phyloP scores from a whole-genome alignment of 495 filamentous ascomycete species.

The Lasiosphaeria miniovina region DNA sequence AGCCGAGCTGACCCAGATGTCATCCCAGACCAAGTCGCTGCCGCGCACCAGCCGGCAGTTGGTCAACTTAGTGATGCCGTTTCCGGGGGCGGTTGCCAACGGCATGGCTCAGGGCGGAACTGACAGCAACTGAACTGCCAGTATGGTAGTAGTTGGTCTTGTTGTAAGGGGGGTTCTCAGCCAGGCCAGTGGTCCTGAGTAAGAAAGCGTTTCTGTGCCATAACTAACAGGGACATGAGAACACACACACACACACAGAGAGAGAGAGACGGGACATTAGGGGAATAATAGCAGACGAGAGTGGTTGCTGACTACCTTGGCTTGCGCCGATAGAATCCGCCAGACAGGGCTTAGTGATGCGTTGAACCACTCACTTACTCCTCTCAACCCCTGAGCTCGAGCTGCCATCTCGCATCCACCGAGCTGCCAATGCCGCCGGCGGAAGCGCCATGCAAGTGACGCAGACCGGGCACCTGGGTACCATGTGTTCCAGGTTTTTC shows the following conservation, averaged over 20 bases:
- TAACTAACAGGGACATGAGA: neutral
- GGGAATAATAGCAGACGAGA: neutral
- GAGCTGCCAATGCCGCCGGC: neutral
- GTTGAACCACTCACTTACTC: too few relatives aligned
- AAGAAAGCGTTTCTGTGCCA: neutral
- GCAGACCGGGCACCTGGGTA: constrained; percentile 1
- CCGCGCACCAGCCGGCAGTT: constrained; percentile 71
- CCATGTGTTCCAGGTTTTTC: neutral
- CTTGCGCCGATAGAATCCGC: neutral
- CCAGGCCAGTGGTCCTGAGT: neutral
- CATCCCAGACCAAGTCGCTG: constrained; percentile 60
- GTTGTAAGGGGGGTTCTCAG: neutral
- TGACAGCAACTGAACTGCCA: neutral
- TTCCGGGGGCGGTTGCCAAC: constrained; percentile 5
- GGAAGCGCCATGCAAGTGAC: neutral
- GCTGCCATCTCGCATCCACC: neutral
- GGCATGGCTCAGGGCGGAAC: neutral
- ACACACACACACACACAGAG: neutral
- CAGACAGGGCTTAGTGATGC: too few relatives aligned
- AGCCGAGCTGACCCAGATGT: constrained; percentile 74
- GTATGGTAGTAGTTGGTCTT: neutral
- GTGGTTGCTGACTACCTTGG: neutral
- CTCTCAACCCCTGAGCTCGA: neutral
- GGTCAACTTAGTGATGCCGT: constrained; percentile 75
- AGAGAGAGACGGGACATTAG: neutral